Percentiles rank a stretch among this genome's conserved stretches.
Evolutionary conservation across 495 filamentous ascomycete genomes (phyloP).

Genomic region (Podospora appendiculata): DNA sequence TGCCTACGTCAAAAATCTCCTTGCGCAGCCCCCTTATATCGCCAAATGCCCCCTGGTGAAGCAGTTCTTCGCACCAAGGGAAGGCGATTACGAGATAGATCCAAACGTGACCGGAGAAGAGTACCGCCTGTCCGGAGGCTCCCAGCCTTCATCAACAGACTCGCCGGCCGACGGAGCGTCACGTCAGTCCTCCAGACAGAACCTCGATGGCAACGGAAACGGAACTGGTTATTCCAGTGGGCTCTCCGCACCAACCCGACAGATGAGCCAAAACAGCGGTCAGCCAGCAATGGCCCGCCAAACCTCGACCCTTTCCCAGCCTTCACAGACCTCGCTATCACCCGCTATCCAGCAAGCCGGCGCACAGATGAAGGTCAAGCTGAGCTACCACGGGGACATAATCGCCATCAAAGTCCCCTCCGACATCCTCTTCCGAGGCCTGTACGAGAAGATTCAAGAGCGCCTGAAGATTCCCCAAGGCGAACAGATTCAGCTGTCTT

Average conservation of each 20-base stretch:
- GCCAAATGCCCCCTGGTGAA: conserved; percentile 74
- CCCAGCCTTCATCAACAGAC: conserved; percentile 60
- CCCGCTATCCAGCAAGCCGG: conserved; percentile 34
- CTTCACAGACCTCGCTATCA: conserved; percentile 50
- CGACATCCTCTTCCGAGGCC: conserved; percentile 67
- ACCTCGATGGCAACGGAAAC: conserved; percentile 51
- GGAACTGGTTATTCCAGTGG: conserved; percentile 44
- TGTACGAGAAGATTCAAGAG: conserved; percentile 75
- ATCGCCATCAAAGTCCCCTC: conserved; percentile 83
- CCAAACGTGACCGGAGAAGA: conserved; percentile 56
- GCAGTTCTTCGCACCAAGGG: conserved; percentile 80
- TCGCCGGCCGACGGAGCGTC: conserved; percentile 51
- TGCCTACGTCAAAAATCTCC: conserved; percentile 86
- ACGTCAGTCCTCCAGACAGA: conserved; percentile 65
- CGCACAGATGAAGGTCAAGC: conserved; percentile 77
- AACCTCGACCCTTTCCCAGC: conserved; percentile 64
- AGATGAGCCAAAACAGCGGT: conserved; percentile 45
- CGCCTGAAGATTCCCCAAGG: conserved; percentile 58
- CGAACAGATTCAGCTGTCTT: conserved; percentile 68
- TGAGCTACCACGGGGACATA: conserved; percentile 83
- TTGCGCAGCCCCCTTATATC: conserved; percentile 78
- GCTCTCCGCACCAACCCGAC: conserved; percentile 49
- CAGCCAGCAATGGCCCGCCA: conserved; percentile 60
- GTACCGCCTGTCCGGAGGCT: conserved; percentile 60
- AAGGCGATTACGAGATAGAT: conserved; percentile 90